Evolutionary conservation across 805 yeast species (phyloP), one percentile per base, ranked within the genome.

Genomic region (Alloascoidea africana): DNA sequence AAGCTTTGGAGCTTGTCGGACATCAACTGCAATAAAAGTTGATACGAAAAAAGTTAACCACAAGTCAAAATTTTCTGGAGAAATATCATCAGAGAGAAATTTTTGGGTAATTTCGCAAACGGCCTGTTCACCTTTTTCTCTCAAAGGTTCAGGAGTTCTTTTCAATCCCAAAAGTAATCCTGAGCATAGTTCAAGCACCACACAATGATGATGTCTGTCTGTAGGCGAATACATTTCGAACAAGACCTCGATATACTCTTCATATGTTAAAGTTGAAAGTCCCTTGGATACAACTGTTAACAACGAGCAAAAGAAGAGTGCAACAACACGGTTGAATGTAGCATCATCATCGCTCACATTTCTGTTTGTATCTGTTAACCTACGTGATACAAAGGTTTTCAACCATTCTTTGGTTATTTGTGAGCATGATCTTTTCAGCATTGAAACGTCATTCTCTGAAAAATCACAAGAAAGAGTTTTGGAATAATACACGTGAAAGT

Each of bases 31-130:
- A 0, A 73, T 54, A 0, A 85, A 80, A 1, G 74, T 49, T 81
- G 85, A 79, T 78, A 84, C 77, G 3, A 78, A 62, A 36, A 83
- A 69, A 0, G 84, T 68, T 27, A 65, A 64, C 96, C 96, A 91
- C 32, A 81, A 73, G 14, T 66, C 69, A 30, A 66, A 56, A 2
- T 76, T 78, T 19, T 86, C 91, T 2, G 85, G 93, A 1, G 83
- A 70, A 39, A 89, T 54, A 35, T 77, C 83, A 23, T 65, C 57
- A 4, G 62, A 59, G 23, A 84, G 61, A 3, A 76, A 65, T 0
- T 23, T 23, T 51, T 44, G 4, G 39, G 14, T 14, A 55, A 34
- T 5, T 48, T 32, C 0, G 49, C 46, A 32, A 82, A 52, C 40
- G 70, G 72, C 1, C 42, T 46, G 1, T 63, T 48, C 16, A 80